A percentile compares a stretch with the other conserved stretches of the same genome.
phyloP scores from a whole-genome alignment of 345 rosid species.

The Populus ilicifolia region DNA sequence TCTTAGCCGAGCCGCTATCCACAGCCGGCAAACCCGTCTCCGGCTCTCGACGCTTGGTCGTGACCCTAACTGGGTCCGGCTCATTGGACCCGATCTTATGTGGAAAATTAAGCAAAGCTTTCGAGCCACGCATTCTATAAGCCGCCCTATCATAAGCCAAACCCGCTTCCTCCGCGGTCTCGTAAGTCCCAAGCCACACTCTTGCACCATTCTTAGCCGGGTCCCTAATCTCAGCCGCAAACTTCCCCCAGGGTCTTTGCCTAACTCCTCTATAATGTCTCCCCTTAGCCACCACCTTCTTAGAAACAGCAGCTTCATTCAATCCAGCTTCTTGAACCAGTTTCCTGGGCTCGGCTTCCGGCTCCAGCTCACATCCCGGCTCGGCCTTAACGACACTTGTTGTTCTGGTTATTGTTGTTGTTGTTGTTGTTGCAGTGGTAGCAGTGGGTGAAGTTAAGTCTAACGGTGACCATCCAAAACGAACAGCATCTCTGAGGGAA shows the following conservation, averaged over 20 bases:
- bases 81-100: slow-evolving; percentile 21
- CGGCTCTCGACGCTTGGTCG: slow-evolving; percentile 8
- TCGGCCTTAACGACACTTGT: slow-evolving; percentile 11
- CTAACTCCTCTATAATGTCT: slow-evolving; percentile 43
- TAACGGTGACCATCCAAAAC: slow-evolving; percentile 46
- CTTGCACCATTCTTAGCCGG: slow-evolving; percentile 35
- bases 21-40: neutral
- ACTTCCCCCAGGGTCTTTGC: slow-evolving; percentile 38
- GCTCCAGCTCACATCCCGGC: neutral
- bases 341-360: neutral
- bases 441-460: slow-evolving; percentile 8
- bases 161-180: slow-evolving; percentile 40
- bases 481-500: slow-evolving; percentile 48
- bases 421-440: neutral
- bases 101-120: slow-evolving; percentile 32
- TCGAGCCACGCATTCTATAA: slow-evolving; percentile 33
- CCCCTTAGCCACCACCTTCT: slow-evolving; percentile 4
- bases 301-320: neutral
- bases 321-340: neutral
- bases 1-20: slow-evolving; percentile 24
- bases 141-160: slow-evolving; percentile 36
- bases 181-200: slow-evolving; percentile 37
- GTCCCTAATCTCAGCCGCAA: slow-evolving; percentile 36
- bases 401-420: neutral
- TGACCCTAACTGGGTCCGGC: slow-evolving; percentile 19